Conservation (phyloP, 2,329 filamentous ascomycete genomes). For the Fusarium miscanthi region DNA sequence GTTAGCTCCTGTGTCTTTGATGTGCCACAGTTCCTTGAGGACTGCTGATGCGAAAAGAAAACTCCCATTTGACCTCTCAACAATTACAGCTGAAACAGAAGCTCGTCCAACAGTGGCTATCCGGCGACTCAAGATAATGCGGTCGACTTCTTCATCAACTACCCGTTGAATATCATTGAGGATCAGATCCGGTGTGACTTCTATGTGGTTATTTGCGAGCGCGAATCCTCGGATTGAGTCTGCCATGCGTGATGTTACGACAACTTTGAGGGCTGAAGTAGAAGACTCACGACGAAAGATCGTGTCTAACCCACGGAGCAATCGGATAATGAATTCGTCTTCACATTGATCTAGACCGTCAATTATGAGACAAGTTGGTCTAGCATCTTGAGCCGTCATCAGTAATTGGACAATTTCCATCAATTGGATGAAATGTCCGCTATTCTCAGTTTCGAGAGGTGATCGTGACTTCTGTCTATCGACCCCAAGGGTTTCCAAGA, state of each 20-base stretch:
- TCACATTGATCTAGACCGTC: conserved; percentile 37
- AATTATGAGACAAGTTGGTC: conserved; percentile 27
- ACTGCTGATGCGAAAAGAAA: conserved; percentile 37
- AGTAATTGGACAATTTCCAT: conserved; percentile 31
- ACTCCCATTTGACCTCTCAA: conserved; percentile 36
- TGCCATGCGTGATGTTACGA: conserved; percentile 26
- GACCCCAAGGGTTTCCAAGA: conserved; percentile 13
- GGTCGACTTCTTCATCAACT: conserved; percentile 35
- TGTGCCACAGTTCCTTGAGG: conserved; percentile 36
- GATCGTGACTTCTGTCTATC: conserved; percentile 11
- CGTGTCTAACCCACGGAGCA: conserved; percentile 27
- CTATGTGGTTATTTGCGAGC: conserved; percentile 24
- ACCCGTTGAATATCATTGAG: conserved; percentile 32
- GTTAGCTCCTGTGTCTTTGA: conserved; percentile 37
- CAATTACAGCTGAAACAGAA: conserved; percentile 34
- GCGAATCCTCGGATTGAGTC: conserved; percentile 35
- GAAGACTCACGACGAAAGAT: conserved; percentile 27
- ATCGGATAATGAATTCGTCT: conserved; percentile 18
- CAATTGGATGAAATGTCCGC: conserved; percentile 27
- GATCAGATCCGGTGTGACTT: conserved; percentile 20
- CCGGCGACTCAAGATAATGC: conserved; percentile 32
- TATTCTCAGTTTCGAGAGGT: background rate
- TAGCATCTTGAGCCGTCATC: conserved; percentile 4
- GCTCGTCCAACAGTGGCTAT: conserved; percentile 28
- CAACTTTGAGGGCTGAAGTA: conserved; percentile 6